Conservation (phyloP, 2,329 filamentous ascomycete genomes). For the Apiospora hydei region DNA sequence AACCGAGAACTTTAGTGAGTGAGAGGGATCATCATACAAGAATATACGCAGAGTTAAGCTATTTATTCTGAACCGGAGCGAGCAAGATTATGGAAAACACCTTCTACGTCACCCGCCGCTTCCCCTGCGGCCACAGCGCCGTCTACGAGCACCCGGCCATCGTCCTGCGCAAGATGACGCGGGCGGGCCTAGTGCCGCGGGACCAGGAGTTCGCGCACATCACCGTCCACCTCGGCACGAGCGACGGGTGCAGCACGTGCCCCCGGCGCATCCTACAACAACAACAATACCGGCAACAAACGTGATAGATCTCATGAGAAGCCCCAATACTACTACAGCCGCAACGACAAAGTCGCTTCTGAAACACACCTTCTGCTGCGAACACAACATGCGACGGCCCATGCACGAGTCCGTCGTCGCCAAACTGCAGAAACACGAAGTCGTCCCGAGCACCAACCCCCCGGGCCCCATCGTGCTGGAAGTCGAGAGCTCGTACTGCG, state of each 20-base stretch:
- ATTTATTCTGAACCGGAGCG: not conserved
- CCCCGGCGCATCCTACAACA: not conserved
- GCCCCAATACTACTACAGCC: not conserved
- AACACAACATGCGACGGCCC: constrained; percentile 5
- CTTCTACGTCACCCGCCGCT: constrained; percentile 15
- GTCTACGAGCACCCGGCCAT: constrained; percentile 16
- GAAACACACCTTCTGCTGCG: constrained; percentile 13
- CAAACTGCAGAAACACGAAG: not conserved
- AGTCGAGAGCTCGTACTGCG: constrained; percentile 9
- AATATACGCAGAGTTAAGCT: no score
- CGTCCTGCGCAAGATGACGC: constrained; percentile 9
- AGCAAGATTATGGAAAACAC: not conserved
- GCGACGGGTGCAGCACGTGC: not conserved
- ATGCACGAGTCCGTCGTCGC: constrained; percentile 15
- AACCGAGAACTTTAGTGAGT: no score
- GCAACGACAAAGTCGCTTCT: not conserved
- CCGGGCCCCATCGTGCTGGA: not conserved
- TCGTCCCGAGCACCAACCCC: not conserved
- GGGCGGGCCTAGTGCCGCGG: not conserved
- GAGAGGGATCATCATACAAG: no score
- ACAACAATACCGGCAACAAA: no score
- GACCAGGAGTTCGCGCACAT: constrained; percentile 4
- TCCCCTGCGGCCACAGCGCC: constrained; percentile 16
- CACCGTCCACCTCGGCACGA: not conserved
- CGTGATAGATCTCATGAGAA: not conserved